Evolutionary conservation across 2,329 filamentous ascomycete genomes (phyloP).

Genomic region (Sclerotinia minor): DNA sequence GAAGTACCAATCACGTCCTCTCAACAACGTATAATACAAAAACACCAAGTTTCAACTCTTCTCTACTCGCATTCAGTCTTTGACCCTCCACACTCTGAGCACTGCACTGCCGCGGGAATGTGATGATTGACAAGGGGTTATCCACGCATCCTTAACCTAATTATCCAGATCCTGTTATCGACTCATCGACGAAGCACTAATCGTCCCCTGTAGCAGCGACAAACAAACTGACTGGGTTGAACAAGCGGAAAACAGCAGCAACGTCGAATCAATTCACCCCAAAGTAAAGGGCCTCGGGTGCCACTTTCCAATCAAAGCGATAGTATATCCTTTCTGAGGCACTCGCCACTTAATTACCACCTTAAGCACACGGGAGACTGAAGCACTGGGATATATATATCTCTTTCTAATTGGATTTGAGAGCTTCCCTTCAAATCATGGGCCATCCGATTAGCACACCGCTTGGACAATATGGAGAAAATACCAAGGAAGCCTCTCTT

Average conservation of each 20-base stretch:
- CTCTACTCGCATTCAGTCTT: background rate
- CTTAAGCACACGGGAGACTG: slow-evolving; percentile 7
- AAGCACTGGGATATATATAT: background rate
- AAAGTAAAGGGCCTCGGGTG: background rate
- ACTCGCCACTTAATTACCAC: slow-evolving; percentile 11
- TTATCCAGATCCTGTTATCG: background rate
- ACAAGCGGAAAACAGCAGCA: background rate
- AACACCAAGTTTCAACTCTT: slow-evolving; percentile 18
- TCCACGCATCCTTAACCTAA: slow-evolving; percentile 1
- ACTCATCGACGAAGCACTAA: background rate
- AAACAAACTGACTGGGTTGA: slow-evolving; percentile 7
- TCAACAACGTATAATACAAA: background rate
- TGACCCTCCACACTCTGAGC: slow-evolving; percentile 15
- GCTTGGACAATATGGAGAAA: slow-evolving; percentile 14
- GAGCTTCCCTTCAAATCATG: slow-evolving; percentile 7
- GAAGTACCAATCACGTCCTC: slow-evolving; percentile 12
- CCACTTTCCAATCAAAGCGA: background rate
- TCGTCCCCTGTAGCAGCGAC: slow-evolving; percentile 4
- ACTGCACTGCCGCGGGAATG: background rate
- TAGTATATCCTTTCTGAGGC: background rate
- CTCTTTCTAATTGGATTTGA: slow-evolving; percentile 12
- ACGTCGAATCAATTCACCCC: slow-evolving; percentile 15
- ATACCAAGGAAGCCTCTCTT: slow-evolving; percentile 12
- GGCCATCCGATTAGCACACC: background rate
- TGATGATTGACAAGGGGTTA: background rate